phyloP scores from a whole-genome alignment of 805 yeast species.

The Barnettozyma siamensis region DNA sequence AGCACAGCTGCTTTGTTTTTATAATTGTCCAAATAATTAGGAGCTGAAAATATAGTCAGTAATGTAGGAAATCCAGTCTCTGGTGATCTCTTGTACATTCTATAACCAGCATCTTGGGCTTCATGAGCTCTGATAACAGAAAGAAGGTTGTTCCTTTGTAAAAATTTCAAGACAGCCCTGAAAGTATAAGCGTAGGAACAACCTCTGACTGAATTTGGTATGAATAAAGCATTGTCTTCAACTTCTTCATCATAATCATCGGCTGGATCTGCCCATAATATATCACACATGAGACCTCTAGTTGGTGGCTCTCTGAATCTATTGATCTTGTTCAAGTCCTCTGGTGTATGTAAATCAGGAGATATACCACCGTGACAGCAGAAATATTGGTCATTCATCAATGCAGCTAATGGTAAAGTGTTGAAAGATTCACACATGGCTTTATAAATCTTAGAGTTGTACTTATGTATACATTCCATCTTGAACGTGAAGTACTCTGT shows the following conservation, averaged over 20 bases:
- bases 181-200: conserved; percentile 90
- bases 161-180: conserved; percentile 65
- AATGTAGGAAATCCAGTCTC: conserved; percentile 85
- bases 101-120: conserved; percentile 95
- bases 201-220: conserved; percentile 74
- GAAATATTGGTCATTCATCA: conserved; percentile 89
- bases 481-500: conserved; percentile 93
- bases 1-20: conserved; percentile 93
- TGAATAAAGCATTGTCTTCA: conserved; percentile 38
- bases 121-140: conserved; percentile 95
- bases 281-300: conserved; percentile 87
- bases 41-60: conserved; percentile 90
- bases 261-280: conserved; percentile 95
- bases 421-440: conserved; percentile 75
- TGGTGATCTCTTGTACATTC: conserved; percentile 85
- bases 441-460: conserved; percentile 58
- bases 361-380: conserved; percentile 97
- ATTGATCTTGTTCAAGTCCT: conserved; percentile 63
- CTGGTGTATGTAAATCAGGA: conserved; percentile 68
- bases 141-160: conserved; percentile 69
- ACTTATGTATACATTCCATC: conserved; percentile 84
- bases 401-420: conserved; percentile 84
- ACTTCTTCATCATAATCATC: conserved; percentile 77
- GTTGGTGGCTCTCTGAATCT: conserved; percentile 93
- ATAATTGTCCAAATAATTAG: conserved; percentile 87